Evolutionary conservation across 1,139 yeast species (phyloP).

Genomic region (Sugiyamaella novakii): DNA sequence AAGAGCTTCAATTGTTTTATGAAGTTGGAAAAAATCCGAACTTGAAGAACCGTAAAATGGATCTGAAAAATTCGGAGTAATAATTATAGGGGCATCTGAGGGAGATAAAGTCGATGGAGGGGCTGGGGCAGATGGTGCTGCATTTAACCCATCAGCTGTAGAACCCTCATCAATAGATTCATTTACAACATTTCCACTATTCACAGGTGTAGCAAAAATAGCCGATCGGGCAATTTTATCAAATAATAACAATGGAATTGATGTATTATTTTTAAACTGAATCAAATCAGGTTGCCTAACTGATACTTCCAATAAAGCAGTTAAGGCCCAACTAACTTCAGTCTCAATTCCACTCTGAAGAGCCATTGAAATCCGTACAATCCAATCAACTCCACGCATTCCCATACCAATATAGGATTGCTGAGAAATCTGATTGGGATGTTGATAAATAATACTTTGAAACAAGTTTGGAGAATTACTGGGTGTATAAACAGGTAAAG

Average conservation of each 20-base stretch:
- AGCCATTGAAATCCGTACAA: slow-evolving; percentile 64
- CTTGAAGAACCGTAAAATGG: slow-evolving; percentile 27
- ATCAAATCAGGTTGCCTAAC: slow-evolving; percentile 52
- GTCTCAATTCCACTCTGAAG: slow-evolving; percentile 58
- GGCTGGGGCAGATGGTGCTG: background rate
- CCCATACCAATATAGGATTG: slow-evolving; percentile 34
- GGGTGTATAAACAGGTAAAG: slow-evolving; percentile 43
- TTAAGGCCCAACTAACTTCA: slow-evolving; percentile 69
- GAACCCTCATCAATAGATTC: background rate
- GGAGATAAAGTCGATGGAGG: background rate
- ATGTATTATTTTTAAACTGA: slow-evolving; percentile 52
- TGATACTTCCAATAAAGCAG: slow-evolving; percentile 60
- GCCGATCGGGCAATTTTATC: slow-evolving; percentile 17
- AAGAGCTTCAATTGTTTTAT: slow-evolving; percentile 60
- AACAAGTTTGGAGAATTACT: slow-evolving; percentile 40
- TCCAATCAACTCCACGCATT: slow-evolving; percentile 38
- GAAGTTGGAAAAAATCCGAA: slow-evolving; percentile 43
- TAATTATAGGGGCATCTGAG: background rate
- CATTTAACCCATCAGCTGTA: no score
- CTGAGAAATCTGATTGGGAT: slow-evolving; percentile 21
- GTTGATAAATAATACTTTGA: slow-evolving; percentile 35
- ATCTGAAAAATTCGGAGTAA: slow-evolving; percentile 4
- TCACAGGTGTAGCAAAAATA: slow-evolving; percentile 17
- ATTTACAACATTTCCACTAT: background rate
- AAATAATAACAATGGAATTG: slow-evolving; percentile 28